A percentile compares a stretch with the other conserved stretches of the same genome.
phyloP scores from a whole-genome alignment of 2,329 filamentous ascomycete species.

The Cyanodermella asteris region DNA sequence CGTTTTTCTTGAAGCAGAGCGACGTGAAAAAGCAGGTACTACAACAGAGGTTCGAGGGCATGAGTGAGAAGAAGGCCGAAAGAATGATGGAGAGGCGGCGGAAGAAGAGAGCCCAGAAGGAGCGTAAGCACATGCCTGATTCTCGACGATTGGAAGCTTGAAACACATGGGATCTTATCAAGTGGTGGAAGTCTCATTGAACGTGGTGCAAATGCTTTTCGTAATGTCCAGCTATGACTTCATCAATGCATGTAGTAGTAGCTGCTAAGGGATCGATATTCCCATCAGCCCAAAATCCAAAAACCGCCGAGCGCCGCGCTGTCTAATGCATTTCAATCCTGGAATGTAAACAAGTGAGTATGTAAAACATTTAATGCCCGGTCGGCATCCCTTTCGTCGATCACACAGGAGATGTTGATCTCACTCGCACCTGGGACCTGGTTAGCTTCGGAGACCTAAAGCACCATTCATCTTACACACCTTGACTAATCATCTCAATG shows the following conservation, averaged over 20 bases:
- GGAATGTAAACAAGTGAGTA: conserved; percentile 88
- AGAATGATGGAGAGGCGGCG: conserved; percentile 65
- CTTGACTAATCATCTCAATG: conserved; percentile 98
- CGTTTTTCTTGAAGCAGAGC: conserved; percentile 80
- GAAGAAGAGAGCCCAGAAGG: conserved; percentile 74
- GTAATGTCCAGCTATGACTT: no score
- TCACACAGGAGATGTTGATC: conserved; percentile 97
- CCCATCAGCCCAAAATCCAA: no score
- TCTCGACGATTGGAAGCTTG: no score
- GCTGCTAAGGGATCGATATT: no score
- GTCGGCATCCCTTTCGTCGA: conserved; percentile 74
- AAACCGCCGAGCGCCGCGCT: no score
- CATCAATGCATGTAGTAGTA: no score
- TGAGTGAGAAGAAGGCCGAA: conserved; percentile 71
- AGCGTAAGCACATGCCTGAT: conserved; percentile 54
- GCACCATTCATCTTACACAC: conserved; percentile 24
- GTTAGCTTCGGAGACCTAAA: background rate
- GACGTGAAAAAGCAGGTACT: conserved; percentile 77
- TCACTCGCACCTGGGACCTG: conserved; percentile 48
- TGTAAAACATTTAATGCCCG: conserved; percentile 91
- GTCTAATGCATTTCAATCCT: conserved; percentile 49
- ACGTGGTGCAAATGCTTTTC: no score
- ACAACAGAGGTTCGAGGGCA: conserved; percentile 53
- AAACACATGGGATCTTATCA: no score
- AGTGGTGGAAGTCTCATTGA: no score